These are phyloP conservation scores for Angomonas ambiguus DNA, from an alignment of 208 protist genomes.

Conservation along the genomic window DNA sequence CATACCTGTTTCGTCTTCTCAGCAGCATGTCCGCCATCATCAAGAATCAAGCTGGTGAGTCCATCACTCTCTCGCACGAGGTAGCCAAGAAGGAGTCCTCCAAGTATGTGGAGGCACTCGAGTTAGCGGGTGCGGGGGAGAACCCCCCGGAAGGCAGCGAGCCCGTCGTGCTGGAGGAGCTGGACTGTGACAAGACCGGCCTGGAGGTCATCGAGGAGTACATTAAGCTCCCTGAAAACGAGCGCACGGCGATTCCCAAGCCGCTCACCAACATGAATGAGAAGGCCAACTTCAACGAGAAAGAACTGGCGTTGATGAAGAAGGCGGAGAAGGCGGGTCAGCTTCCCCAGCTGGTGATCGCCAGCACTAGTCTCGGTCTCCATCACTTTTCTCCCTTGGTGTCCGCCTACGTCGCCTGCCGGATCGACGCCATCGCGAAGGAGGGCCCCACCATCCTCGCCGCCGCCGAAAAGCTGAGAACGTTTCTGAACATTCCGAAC, in stretches of 20 bases:
- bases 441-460: slow-evolving; percentile 60
- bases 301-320: slow-evolving; percentile 28
- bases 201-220: slow-evolving; percentile 18
- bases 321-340: slow-evolving; percentile 14
- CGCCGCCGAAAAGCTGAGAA: slow-evolving; percentile 48
- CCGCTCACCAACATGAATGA: slow-evolving; percentile 16
- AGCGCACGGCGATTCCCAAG: slow-evolving; percentile 23
- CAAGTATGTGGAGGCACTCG: not conserved
- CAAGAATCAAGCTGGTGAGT: not conserved
- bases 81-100: not conserved
- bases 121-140: not conserved
- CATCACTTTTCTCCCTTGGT: slow-evolving; percentile 21
- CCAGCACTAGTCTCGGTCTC: slow-evolving; percentile 19
- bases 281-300: slow-evolving; percentile 15
- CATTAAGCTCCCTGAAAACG: slow-evolving; percentile 10
- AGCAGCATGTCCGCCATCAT: not conserved
- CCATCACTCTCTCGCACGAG: slow-evolving; percentile 5
- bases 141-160: not conserved
- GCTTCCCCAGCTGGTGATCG: slow-evolving; percentile 21
- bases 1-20: not conserved
- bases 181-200: slow-evolving; percentile 8
- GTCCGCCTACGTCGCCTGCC: slow-evolving; percentile 24
- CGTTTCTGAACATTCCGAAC: slow-evolving; percentile 63
- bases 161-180: not conserved
- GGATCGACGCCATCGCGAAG: slow-evolving; percentile 48